Conservation (phyloP, 2,329 filamentous ascomycete species). For the Apiospora aurea region DNA sequence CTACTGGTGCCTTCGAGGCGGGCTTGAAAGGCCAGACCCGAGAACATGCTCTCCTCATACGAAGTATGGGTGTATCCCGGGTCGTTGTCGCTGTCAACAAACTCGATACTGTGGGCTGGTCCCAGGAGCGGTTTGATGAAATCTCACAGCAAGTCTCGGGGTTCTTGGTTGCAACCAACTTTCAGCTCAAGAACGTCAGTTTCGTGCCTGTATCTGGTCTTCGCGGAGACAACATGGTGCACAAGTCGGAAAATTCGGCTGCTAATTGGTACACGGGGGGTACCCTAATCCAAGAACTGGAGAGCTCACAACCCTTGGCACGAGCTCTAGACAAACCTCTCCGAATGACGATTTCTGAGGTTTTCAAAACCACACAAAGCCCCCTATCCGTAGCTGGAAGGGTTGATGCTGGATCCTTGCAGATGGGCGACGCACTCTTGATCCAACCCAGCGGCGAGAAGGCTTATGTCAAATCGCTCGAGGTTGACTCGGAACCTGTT, state of each 20-base stretch:
- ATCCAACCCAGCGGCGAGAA: constrained; percentile 83
- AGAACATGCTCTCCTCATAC: constrained; percentile 88
- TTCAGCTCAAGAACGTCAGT: constrained; percentile 79
- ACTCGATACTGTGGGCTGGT: constrained; percentile 88
- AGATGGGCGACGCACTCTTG: constrained; percentile 81
- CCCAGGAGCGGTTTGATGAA: constrained; percentile 80
- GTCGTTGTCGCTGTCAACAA: constrained; percentile 96
- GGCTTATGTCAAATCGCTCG: constrained; percentile 81
- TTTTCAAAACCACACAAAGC: constrained; percentile 83
- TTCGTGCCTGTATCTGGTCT: constrained; percentile 93
- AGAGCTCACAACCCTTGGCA: constrained; percentile 77
- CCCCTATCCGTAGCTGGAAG: constrained; percentile 86
- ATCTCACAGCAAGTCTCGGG: constrained; percentile 84
- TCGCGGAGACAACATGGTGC: constrained; percentile 84
- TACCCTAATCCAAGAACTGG: constrained; percentile 84
- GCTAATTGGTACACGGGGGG: constrained; percentile 81
- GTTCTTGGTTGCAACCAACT: constrained; percentile 84
- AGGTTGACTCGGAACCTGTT: constrained; percentile 73
- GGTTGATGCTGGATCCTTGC: constrained; percentile 82
- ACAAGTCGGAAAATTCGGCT: constrained; percentile 59
- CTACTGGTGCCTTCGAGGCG: constrained; percentile 90
- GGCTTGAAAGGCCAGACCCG: constrained; percentile 92
- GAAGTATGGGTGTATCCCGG: constrained; percentile 88
- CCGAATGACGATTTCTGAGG: constrained; percentile 85
- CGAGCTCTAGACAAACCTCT: constrained; percentile 80